Evolutionary conservation across 2,329 filamentous ascomycete species (phyloP), one percentile per base, ranked within the genome.

Genomic region (Aureobasidium sp.): DNA sequence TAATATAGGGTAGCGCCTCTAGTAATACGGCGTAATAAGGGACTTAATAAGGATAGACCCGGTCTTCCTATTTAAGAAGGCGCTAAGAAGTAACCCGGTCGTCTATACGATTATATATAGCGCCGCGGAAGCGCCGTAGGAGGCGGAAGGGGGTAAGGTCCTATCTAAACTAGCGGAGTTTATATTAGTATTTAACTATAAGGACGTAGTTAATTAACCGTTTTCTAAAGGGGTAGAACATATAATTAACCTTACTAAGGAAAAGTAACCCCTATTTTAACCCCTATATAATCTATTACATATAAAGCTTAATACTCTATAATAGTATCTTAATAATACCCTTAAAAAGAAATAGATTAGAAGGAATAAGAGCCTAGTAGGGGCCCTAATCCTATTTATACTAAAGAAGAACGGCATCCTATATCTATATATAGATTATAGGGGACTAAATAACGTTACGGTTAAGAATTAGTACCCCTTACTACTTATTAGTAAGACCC

Each of bases 371-470:
- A 12, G 8, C 44, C 22, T n/a, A 15, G 61, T 29, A 39, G 53
- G 63, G 2, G 37, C 53, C 3, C 65, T 39, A 41, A 64, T 68
- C 34, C 61, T 67, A 37, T 67, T 67, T 58, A 49, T 67, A 41
- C 56, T 36, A 41, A 68, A 68, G 52, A 64, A 63, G 17, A 56
- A 65, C 48, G 59, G 63, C 44, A 63, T 25, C 0, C 62, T 72
- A 11, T 27, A 64, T 5, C 47, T 73, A 14, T 73, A 66, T 62
- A 62, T 74, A 2, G 65, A 75, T 57, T 75, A 73, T 52, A n/a
- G 64, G 27, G 45, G 56, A 1, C 53, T 75, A 37, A 75, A 75
- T 58, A 27, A 47, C 5, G 65, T 74, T 34, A 75, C 65, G 0
- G 59, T 67, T n/a, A 75, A 75, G 57, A 67, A 74, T 62, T 29